These are phyloP conservation scores for Suillus subluteus DNA, from an alignment of 768 basidiomycete genomes.

Conservation along the genomic window DNA sequence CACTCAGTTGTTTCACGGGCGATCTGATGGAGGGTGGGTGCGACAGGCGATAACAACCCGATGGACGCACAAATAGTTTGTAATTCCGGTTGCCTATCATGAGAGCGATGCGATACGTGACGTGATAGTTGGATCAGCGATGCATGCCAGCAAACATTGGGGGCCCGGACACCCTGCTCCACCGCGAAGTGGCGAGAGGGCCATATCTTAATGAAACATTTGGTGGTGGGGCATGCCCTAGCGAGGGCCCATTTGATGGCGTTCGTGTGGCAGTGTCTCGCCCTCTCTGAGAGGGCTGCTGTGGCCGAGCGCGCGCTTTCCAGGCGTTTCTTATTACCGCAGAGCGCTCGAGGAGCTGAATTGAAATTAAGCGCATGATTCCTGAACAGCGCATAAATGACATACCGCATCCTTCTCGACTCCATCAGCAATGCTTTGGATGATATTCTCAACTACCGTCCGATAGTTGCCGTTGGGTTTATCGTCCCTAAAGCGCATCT, in stretches of 20 bases:
- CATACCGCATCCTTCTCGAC: slow-evolving; percentile 87
- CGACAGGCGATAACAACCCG: slow-evolving; percentile 1
- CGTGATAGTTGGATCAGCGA: slow-evolving; percentile 43
- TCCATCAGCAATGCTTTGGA: slow-evolving; percentile 91
- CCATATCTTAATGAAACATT: slow-evolving; percentile 52
- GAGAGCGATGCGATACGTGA: background rate
- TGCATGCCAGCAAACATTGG: slow-evolving; percentile 63
- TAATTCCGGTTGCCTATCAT: slow-evolving; percentile 5
- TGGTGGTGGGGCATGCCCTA: slow-evolving; percentile 22
- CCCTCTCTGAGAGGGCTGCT: slow-evolving; percentile 22
- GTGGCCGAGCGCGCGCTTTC: slow-evolving; percentile 62
- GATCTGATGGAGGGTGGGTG: background rate
- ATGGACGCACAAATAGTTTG: slow-evolving; percentile 6
- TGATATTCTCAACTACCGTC: slow-evolving; percentile 83
- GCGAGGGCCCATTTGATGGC: slow-evolving; percentile 27
- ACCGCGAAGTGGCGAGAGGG: slow-evolving; percentile 61
- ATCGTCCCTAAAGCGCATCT: slow-evolving; percentile 94
- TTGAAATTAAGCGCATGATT: slow-evolving; percentile 20
- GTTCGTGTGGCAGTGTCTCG: slow-evolving; percentile 6
- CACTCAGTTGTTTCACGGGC: background rate
- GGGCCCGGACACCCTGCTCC: slow-evolving; percentile 80
- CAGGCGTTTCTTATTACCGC: slow-evolving; percentile 69
- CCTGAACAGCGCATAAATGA: slow-evolving; percentile 12
- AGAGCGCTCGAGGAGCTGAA: slow-evolving; percentile 69
- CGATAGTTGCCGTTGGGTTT: slow-evolving; percentile 92